phyloP scores from a whole-genome alignment of 2,329 filamentous ascomycete species.

The Ophiostoma sp. region DNA sequence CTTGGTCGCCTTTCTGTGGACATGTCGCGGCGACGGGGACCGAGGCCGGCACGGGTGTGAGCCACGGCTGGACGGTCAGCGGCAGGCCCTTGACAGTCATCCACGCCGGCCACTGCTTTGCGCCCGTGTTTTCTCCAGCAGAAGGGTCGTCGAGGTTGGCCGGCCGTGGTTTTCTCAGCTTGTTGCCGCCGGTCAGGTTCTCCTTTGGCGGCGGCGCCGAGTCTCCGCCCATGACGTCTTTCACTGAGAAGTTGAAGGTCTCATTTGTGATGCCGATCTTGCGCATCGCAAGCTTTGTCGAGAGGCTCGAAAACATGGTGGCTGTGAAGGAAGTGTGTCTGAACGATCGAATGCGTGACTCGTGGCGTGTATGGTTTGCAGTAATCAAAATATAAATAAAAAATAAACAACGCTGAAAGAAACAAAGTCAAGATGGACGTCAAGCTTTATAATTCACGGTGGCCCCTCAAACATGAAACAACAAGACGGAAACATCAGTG shows the following conservation, averaged over 20 bases:
- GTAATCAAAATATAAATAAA: neutral
- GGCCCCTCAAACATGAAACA: neutral
- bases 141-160: conserved; percentile 31
- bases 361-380: neutral
- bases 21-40: conserved; percentile 41
- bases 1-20: conserved; percentile 46
- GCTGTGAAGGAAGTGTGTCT: neutral
- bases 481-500: neutral
- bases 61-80: conserved; percentile 50
- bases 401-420: neutral
- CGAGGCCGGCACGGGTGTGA: conserved; percentile 48
- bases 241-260: conserved; percentile 42
- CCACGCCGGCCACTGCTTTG: conserved; percentile 41
- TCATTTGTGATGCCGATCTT: conserved; percentile 52
- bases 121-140: conserved; percentile 29
- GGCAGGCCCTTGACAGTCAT: conserved; percentile 47
- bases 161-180: conserved; percentile 29
- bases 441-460: neutral
- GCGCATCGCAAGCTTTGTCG: conserved; percentile 54
- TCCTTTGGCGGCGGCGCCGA: neutral
- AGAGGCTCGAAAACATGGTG: conserved; percentile 52
- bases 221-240: conserved; percentile 31
- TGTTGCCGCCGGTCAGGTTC: conserved; percentile 26
- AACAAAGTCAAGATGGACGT: neutral
- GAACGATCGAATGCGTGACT: neutral